Conservation (phyloP, 2,329 filamentous ascomycete species). For the Uncinocarpus reesii region DNA sequence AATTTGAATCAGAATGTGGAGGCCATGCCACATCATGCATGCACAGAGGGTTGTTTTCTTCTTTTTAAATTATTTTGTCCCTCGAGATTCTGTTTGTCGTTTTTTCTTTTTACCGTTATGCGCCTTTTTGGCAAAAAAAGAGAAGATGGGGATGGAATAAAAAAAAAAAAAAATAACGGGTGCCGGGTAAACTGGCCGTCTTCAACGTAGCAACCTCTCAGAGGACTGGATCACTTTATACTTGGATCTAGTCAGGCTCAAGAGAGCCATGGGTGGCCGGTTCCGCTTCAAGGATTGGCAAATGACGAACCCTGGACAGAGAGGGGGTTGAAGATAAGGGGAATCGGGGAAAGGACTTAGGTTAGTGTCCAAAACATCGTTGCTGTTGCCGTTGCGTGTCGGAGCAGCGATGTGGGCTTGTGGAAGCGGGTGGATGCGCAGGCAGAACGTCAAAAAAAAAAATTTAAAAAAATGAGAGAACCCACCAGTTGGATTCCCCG, state of each 20-base stretch:
- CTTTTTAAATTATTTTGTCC: no score
- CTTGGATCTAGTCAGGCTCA: background rate
- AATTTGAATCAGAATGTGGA: conserved; percentile 4
- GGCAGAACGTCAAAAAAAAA: no score
- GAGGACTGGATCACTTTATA: background rate
- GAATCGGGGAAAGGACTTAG: no score
- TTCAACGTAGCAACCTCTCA: background rate
- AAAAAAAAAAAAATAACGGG: background rate
- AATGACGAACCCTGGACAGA: background rate
- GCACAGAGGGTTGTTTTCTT: background rate
- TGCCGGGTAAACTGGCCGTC: background rate
- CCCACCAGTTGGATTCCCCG: background rate
- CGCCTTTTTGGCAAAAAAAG: background rate
- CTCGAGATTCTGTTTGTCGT: background rate
- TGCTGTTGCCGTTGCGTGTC: no score
- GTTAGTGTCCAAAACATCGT: no score
- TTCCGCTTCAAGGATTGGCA: background rate
- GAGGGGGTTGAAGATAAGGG: background rate
- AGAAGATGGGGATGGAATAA: background rate
- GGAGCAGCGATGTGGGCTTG: background rate
- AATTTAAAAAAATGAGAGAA: no score
- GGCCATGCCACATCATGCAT: conserved; percentile 12
- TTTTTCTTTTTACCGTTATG: background rate
- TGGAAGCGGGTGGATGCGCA: background rate
- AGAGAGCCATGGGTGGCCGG: conserved; percentile 3